Evolutionary conservation across 371 early-diverging fungal genomes (phyloP), one percentile per base, ranked within the genome.

Genomic region (Parasitella parasitica): DNA sequence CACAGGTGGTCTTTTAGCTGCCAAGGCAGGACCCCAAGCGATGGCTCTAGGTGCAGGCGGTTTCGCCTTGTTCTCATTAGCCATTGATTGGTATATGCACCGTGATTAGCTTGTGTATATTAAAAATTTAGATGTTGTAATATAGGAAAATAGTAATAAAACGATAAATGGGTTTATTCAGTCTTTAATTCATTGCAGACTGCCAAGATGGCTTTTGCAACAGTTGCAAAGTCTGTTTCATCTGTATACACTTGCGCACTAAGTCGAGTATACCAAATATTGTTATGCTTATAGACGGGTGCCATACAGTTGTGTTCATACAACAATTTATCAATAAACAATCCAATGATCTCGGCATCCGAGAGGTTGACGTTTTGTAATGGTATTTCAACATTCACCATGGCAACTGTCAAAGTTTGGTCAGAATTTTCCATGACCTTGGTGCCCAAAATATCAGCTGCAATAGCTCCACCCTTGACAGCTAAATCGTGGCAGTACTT

Each of bases 1-100:
- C 41, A 94, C 98, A 30, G 98, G 98, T 38, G 97, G 92, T 16
- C 81, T 87, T 11, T 75, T 98, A 63, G 94, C 94, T 15, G 88
- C 90, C 8, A 85, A 82, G 73, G 85, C 89, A 48, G 95, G 95
- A 20, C 92, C 90, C 38, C 84, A 90, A 54, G 92, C 90, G 9
- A 84, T 88, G 64, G 85, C 83, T 1, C 71, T 85, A 16, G 98
- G 98, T 55, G 97, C 97, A 66, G 93, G 86, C 28, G 93, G 95
- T 24, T 97, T 98, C 81, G 97, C 96, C 2, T 94, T 95, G 15
- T 98, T 98, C 70, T 94, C 94, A 20, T 87, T 90, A 9, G 96
- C 94, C n/a, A 94, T 95, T 61, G 95, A 95, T 57, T 89, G 83
- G 78, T 93, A 89, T 67, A 86, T 92, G 71, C 63, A 48, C 39